Evolutionary conservation across 2,329 filamentous ascomycete genomes (phyloP).

Genomic region (Byssochlamys sp.): DNA sequence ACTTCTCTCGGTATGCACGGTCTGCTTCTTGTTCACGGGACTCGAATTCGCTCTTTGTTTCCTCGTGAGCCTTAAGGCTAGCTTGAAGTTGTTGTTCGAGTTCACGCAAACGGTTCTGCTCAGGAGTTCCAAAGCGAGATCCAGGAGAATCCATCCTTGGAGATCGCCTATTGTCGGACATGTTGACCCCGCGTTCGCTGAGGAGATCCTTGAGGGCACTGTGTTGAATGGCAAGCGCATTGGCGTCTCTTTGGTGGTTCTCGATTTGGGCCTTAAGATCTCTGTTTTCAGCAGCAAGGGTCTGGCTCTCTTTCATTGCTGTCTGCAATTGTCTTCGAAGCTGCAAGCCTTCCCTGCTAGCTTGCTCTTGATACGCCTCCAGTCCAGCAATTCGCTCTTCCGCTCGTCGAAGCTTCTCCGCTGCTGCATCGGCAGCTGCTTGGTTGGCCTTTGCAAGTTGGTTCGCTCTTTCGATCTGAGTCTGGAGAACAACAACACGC

Average conservation of each 20-base stretch:
- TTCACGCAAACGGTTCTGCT: constrained; percentile 67
- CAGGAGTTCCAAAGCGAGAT: constrained; percentile 66
- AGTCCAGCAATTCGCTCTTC: constrained; percentile 95
- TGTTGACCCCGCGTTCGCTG: constrained; percentile 75
- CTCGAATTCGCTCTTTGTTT: constrained; percentile 69
- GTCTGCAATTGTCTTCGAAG: constrained; percentile 84
- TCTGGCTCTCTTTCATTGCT: constrained; percentile 71
- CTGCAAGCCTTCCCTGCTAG: constrained; percentile 80
- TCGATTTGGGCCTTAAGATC: constrained; percentile 76
- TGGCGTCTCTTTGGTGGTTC: constrained; percentile 83
- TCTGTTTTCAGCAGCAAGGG: constrained; percentile 67
- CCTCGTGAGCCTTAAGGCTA: constrained; percentile 70
- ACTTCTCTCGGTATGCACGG: constrained; percentile 78
- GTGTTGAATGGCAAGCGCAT: constrained; percentile 83
- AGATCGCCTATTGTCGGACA: constrained; percentile 58
- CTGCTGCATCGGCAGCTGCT: constrained; percentile 72
- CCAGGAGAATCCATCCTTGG: constrained; percentile 64
- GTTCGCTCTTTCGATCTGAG: constrained; percentile 69
- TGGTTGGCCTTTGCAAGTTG: constrained; percentile 78
- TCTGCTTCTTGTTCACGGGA: constrained; percentile 78
- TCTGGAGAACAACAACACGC: constrained; percentile 63
- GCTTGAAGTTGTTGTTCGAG: constrained; percentile 78
- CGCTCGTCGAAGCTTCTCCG: constrained; percentile 79
- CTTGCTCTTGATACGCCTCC: constrained; percentile 94
- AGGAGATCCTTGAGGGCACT: constrained; percentile 88